A percentile compares a stretch with the other conserved stretches of the same genome.
Conservation (phyloP, 345 rosid species). For the Raphanus raphanistrum region DNA sequence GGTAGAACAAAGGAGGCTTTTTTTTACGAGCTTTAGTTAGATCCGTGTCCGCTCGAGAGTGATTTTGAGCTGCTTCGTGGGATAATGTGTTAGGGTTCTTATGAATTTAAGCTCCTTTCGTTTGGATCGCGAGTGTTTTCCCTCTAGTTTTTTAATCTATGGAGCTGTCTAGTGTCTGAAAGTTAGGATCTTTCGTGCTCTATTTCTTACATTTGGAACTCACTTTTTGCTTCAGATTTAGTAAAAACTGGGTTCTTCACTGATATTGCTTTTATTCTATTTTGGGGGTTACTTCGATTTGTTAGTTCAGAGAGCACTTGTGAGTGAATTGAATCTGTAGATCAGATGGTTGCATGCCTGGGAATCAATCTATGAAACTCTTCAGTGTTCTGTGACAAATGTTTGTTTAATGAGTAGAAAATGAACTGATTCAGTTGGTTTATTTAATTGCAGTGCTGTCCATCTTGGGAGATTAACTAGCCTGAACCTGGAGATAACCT, state of each 20-base stretch:
- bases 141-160: neutral
- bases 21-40: neutral
- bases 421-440: neutral
- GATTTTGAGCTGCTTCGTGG: neutral
- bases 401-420: neutral
- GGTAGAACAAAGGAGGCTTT: conserved; percentile 24
- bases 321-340: neutral
- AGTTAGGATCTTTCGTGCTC: conserved; percentile 23
- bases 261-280: neutral
- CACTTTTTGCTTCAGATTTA: conserved; percentile 23
- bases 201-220: neutral
- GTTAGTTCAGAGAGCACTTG: neutral
- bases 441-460: conserved; percentile 24
- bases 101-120: conserved; percentile 21
- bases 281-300: conserved; percentile 21
- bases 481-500: neutral
- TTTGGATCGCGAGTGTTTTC: conserved; percentile 25
- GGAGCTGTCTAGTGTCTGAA: conserved; percentile 7
- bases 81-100: conserved; percentile 32
- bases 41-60: conserved; percentile 4
- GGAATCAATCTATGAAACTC: neutral
- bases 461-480: conserved; percentile 12
- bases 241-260: neutral
- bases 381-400: neutral
- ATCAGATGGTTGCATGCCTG: neutral